Evolutionary conservation across 352 stramenopile species (phyloP).

Genomic region (Pythium aquatile): DNA sequence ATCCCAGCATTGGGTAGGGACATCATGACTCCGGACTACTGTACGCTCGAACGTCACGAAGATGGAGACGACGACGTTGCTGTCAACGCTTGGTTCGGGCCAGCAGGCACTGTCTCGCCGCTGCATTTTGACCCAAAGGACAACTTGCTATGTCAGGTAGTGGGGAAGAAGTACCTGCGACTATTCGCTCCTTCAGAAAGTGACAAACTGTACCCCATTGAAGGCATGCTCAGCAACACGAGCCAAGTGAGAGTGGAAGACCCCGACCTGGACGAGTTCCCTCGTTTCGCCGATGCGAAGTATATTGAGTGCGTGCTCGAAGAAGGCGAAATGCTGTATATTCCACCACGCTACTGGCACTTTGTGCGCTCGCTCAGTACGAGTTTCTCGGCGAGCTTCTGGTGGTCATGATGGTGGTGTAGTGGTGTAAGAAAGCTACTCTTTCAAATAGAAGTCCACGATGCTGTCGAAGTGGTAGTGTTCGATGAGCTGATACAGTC

Average conservation of each 20-base stretch:
- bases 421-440: not conserved
- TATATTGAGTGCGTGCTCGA: constrained; percentile 73
- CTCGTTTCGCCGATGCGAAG: constrained; percentile 39
- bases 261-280: constrained; percentile 50
- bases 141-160: constrained; percentile 88
- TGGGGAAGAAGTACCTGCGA: constrained; percentile 80
- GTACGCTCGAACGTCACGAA: constrained; percentile 56
- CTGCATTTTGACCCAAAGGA: constrained; percentile 90
- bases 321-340: constrained; percentile 85
- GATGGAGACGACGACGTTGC: constrained; percentile 68
- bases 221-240: constrained; percentile 84
- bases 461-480: constrained; percentile 81
- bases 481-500: constrained; percentile 75
- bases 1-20: constrained; percentile 77
- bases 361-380: constrained; percentile 78
- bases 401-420: constrained; percentile 42
- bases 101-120: constrained; percentile 73
- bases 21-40: constrained; percentile 89
- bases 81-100: constrained; percentile 88
- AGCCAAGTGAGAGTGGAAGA: constrained; percentile 70
- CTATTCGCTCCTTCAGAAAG: constrained; percentile 75
- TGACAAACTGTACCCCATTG: constrained; percentile 75
- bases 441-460: constrained; percentile 67
- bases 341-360: constrained; percentile 88
- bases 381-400: constrained; percentile 86